Base-by-base conservation (phyloP, 202 grass and related monocot genomes). In the Cymbopogon flexuosus region DNA sequence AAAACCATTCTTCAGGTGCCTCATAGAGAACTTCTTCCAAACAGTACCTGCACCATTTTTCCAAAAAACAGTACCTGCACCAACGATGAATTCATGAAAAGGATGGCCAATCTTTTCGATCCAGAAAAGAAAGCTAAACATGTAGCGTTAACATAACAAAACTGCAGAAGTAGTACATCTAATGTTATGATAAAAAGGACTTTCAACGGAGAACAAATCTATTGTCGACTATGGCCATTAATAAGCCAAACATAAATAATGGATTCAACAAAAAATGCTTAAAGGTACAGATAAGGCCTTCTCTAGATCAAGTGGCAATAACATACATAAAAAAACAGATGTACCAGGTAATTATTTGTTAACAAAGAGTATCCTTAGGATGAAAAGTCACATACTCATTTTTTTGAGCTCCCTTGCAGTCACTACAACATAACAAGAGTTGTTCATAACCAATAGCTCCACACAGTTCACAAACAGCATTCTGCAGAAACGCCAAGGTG, bases 341-440 rank as follows among this genome's bases (percentile, higher is more conserved):
- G 59, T 46, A 59, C 6, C 60, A 79, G 31, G 66, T 65, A 57
- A 73, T 67, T 65, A n/a, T 27, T 52, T 36, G 21, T 24, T 21
- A 22, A 10, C 19, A 42, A 39, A 52, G 16, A 10, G 5, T 42
- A 40, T 54, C 43, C 10, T 63, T 63, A 27, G 1, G 1, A 22
- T 56, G 14, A 54, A 65, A 65, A 36, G 51, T 34, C 51, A 52
- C 83, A 70, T 84, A 84, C 83, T 29, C 56, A 31, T 88, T 75
- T 6, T 5, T 19, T 5, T 22, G 2, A 51, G 30, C 19, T 70
- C 40, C 54, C 16, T 74, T 41, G 75, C 80, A 84, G 49, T 68
- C 76, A 62, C 36, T 18, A 22, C 86, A 88, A 74, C 68, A n/a
- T 68, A 88, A 13, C 21, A 88, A 33, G 49, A 88, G 86, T 13